Evolutionary conservation across 2,329 filamentous ascomycete species (phyloP).

Genomic region (Botrytis byssoidea): DNA sequence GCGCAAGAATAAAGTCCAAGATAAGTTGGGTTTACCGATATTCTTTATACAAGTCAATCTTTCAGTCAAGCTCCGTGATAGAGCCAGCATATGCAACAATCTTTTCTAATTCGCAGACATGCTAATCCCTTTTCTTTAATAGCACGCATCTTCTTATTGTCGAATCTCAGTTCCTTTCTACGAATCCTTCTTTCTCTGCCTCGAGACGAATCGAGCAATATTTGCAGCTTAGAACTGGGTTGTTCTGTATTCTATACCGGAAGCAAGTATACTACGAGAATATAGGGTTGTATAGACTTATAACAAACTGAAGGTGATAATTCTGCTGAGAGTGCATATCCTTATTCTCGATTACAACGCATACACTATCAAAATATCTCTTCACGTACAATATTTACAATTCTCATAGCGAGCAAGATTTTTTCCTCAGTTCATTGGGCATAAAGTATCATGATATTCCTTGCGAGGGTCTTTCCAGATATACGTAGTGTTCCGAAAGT

Average conservation of each 20-base stretch:
- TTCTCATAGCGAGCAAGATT: background rate
- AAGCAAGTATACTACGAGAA: background rate
- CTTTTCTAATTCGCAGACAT: background rate
- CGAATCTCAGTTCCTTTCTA: background rate
- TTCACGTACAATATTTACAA: background rate
- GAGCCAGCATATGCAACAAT: rapidly evolving
- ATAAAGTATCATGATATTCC: background rate
- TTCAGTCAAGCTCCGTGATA: background rate
- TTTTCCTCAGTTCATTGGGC: background rate
- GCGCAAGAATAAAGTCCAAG: background rate
- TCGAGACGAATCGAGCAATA: background rate
- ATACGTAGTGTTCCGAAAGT: background rate
- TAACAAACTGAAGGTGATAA: background rate
- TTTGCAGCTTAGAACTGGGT: background rate
- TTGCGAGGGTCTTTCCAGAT: background rate
- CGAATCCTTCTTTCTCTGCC: background rate
- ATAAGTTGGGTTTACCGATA: background rate
- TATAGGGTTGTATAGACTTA: background rate
- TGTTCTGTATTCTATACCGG: background rate
- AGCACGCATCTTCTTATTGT: background rate
- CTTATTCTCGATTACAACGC: background rate
- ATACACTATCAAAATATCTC: background rate
- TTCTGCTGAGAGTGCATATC: background rate
- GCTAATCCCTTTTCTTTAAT: background rate
- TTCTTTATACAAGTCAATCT: no score